phyloP scores from a whole-genome alignment of 441 rosid genomes.

The Adansonia madagascariensis region DNA sequence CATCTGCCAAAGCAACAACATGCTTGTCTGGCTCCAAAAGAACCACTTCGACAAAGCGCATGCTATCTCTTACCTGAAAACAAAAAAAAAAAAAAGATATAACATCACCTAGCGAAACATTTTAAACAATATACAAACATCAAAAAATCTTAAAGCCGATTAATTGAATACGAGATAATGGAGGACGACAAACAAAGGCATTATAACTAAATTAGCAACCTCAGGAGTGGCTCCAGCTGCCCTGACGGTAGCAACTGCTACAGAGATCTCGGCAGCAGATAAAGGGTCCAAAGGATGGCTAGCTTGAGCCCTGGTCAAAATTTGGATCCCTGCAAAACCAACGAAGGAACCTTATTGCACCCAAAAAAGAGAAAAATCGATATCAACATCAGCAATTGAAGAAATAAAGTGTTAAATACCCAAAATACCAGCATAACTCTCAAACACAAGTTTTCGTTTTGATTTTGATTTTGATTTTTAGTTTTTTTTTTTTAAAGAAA shows the following conservation, averaged over 20 bases:
- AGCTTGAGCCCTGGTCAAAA: constrained; percentile 43
- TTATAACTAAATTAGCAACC: constrained; percentile 31
- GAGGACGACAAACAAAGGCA: not conserved
- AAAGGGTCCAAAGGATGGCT: constrained; percentile 59
- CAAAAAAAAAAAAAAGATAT: not conserved
- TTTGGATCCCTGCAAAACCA: constrained; percentile 38
- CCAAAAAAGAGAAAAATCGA: not conserved
- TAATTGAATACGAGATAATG: not conserved
- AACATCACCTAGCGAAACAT: not conserved
- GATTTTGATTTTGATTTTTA: not conserved
- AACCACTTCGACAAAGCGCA: constrained; percentile 52
- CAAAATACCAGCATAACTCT: not conserved
- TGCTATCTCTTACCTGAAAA: constrained; percentile 49
- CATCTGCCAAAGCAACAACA: constrained; percentile 57
- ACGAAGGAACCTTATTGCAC: not conserved
- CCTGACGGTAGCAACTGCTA: constrained; percentile 56
- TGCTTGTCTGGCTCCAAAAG: constrained; percentile 50
- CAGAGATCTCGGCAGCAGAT: constrained; percentile 55
- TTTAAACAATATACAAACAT: not conserved
- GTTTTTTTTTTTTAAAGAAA: not conserved
- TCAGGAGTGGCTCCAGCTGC: constrained; percentile 58
- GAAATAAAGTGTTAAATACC: not conserved
- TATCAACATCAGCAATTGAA: not conserved
- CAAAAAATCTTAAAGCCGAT: not conserved
- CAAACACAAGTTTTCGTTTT: not conserved